A percentile compares a stretch with the other conserved stretches of the same genome.
Conservation (phyloP, 1,284 basidiomycete species). For the Ceratobasidium theobromae region DNA sequence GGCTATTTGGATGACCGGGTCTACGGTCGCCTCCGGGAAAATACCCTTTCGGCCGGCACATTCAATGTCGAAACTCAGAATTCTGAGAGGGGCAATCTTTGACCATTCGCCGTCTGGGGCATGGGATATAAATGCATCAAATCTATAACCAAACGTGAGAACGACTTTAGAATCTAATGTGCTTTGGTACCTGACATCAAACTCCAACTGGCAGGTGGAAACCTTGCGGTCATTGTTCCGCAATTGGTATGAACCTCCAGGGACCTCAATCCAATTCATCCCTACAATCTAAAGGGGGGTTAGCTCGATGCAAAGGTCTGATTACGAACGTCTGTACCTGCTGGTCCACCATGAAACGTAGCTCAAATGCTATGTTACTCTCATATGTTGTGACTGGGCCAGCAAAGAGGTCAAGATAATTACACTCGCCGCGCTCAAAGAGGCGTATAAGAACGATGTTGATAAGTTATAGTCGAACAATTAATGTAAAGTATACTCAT, state of each 20-base stretch:
- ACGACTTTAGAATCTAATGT: background rate
- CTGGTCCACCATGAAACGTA: conserved; percentile 96
- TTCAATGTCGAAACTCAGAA: conserved; percentile 96
- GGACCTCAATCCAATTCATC: conserved; percentile 97
- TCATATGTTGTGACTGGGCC: conserved; percentile 74
- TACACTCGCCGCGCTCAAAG: conserved; percentile 82
- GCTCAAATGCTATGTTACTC: conserved; percentile 84
- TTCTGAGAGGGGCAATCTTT: conserved; percentile 83
- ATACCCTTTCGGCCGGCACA: conserved; percentile 95
- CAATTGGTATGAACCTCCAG: conserved; percentile 75
- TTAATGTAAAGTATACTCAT: conserved; percentile 57
- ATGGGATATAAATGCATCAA: conserved; percentile 82
- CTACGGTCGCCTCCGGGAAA: conserved; percentile 84
- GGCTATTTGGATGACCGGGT: conserved; percentile 96
- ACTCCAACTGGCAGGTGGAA: conserved; percentile 85
- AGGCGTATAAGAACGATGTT: conserved; percentile 58
- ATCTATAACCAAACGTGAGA: conserved; percentile 52
- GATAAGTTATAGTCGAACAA: conserved; percentile 35
- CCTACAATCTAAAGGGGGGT: conserved; percentile 69
- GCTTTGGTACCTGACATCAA: conserved; percentile 64
- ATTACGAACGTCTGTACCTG: conserved; percentile 54
- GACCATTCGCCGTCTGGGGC: conserved; percentile 88
- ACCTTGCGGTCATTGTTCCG: conserved; percentile 57
- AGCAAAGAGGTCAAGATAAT: conserved; percentile 68
- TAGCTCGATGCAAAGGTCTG: background rate